A percentile compares a stretch with the other conserved stretches of the same genome.
Conservation (phyloP, 2,329 filamentous ascomycete genomes). For the Aspergillus glaucus region DNA sequence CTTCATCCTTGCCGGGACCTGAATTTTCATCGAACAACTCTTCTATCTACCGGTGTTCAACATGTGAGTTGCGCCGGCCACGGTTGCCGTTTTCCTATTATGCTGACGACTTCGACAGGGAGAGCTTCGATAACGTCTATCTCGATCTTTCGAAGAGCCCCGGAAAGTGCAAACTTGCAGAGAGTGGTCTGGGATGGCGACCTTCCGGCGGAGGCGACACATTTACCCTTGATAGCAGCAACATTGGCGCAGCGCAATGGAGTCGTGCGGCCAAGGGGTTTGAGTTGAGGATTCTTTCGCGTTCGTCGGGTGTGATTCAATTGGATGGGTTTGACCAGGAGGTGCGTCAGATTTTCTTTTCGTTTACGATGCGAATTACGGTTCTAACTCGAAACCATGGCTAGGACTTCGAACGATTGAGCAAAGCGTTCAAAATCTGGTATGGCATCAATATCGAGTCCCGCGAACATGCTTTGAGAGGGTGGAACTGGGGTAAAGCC, state of each 20-base stretch:
- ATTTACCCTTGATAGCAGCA: conserved; percentile 82
- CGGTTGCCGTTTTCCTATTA: neutral
- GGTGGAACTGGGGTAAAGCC: conserved; percentile 99
- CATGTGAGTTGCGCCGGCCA: conserved; percentile 22
- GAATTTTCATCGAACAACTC: neutral
- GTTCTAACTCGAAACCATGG: neutral
- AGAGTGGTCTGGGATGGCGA: conserved; percentile 94
- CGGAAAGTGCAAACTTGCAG: conserved; percentile 90
- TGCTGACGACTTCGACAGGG: conserved; percentile 43
- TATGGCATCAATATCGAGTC: conserved; percentile 89
- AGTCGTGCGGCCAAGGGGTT: conserved; percentile 86
- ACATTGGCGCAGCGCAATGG: conserved; percentile 87
- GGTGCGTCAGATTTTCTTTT: conserved; percentile 33
- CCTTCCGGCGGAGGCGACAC: conserved; percentile 79
- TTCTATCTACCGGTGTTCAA: conserved; percentile 13
- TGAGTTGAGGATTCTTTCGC: conserved; percentile 84
- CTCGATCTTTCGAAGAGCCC: conserved; percentile 89
- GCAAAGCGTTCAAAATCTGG: conserved; percentile 95
- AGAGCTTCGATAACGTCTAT: conserved; percentile 97
- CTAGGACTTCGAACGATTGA: conserved; percentile 80
- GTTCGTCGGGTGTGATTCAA: conserved; percentile 79
- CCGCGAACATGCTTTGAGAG: conserved; percentile 87
- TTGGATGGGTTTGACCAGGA: conserved; percentile 93
- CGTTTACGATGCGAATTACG: neutral
- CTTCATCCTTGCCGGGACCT: neutral